Conservation (phyloP, 2,329 filamentous ascomycete species). For the Triangularia verruculosa region DNA sequence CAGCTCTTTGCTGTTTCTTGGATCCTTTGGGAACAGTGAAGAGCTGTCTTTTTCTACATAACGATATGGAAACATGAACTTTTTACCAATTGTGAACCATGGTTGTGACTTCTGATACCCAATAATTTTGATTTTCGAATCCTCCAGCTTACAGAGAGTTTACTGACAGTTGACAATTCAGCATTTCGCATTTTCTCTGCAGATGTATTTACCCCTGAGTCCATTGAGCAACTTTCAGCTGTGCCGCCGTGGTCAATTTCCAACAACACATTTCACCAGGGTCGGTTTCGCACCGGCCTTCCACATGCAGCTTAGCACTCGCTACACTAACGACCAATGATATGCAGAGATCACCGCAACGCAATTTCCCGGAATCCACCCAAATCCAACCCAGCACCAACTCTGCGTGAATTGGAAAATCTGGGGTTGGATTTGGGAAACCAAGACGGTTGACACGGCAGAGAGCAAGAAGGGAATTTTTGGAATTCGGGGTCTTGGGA, state of each 20-base stretch:
- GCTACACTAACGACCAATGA: not conserved
- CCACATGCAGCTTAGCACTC: not conserved
- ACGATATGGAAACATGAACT: conserved; percentile 2
- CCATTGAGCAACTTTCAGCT: not conserved
- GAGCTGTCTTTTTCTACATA: conserved; percentile 3
- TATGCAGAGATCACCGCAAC: not conserved
- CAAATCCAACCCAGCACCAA: not conserved
- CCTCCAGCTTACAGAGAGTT: too few species aligned
- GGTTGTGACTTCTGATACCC: not conserved
- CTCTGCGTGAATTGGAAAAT: not conserved
- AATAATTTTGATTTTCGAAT: too few species aligned
- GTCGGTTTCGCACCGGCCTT: not conserved
- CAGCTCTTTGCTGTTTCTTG: not conserved
- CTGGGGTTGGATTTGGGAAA: not conserved
- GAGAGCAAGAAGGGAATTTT: not conserved
- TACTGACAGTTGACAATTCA: too few species aligned
- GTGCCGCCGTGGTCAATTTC: not conserved
- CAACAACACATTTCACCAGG: not conserved
- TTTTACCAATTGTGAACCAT: not conserved
- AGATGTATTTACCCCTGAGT: not conserved
- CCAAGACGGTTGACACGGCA: not conserved
- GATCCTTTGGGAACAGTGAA: not conserved
- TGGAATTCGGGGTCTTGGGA: not conserved
- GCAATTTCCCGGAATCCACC: not conserved
- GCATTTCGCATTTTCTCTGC: not conserved